These are phyloP conservation scores for Macrolepiota albuminosa DNA, from an alignment of 768 basidiomycete species.

Conservation along the genomic window DNA sequence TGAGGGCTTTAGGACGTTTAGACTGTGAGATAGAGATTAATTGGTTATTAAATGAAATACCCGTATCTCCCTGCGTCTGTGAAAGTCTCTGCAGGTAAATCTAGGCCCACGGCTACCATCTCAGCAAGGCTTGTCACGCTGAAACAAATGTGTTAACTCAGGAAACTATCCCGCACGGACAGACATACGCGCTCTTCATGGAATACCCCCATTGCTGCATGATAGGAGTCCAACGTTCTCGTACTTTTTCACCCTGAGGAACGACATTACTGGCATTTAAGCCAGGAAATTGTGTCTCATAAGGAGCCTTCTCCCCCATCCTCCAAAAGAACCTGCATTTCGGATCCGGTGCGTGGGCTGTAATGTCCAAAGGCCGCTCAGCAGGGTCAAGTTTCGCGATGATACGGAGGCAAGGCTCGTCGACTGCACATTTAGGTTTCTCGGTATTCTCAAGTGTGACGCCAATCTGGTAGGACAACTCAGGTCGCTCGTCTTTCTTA, in stretches of 20 bases:
- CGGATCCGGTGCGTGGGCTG: conserved; percentile 79
- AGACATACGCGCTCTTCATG: conserved; percentile 81
- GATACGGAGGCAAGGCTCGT: conserved; percentile 77
- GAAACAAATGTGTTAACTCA: conserved; percentile 7
- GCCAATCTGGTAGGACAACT: conserved; percentile 88
- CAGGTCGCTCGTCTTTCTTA: conserved; percentile 75
- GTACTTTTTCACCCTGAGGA: conserved; percentile 56
- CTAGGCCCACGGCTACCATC: conserved; percentile 85
- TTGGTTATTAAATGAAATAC: conserved; percentile 31
- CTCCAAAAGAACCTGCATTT: conserved; percentile 95
- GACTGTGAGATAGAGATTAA: background rate
- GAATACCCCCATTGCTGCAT: conserved; percentile 86
- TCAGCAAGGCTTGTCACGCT: conserved; percentile 85
- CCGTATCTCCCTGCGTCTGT: conserved; percentile 82
- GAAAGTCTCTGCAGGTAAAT: conserved; percentile 64
- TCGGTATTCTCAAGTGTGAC: conserved; percentile 97
- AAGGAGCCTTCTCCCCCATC: conserved; percentile 72
- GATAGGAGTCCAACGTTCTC: conserved; percentile 57
- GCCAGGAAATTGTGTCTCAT: conserved; percentile 70
- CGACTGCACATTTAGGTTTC: conserved; percentile 80
- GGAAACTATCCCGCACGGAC: background rate
- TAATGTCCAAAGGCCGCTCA: conserved; percentile 84
- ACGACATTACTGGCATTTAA: conserved; percentile 81
- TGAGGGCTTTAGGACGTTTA: conserved; percentile 48
- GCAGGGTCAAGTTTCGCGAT: conserved; percentile 72